Base-by-base conservation (phyloP, 257 asterid species). In the Schizonepeta tenuifolia region DNA sequence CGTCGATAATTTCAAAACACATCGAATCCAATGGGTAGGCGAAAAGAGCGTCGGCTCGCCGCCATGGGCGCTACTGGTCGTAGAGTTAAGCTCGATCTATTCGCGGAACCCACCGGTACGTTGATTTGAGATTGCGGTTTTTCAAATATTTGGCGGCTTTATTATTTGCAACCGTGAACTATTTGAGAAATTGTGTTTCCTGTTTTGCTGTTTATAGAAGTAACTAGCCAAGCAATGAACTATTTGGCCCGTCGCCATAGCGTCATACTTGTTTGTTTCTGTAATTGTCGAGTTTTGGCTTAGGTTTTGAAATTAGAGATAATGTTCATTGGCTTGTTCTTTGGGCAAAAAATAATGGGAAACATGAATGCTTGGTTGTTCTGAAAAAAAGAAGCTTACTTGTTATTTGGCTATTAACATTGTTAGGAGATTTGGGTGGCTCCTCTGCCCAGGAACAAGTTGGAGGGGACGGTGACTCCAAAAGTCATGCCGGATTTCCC, bases 71-170 rank as follows among this genome's bases (percentile, higher is more conserved):
- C 85, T 71, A 77, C 88, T 60, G 86, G 90, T 65, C 96, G 99
- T 35, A 81, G 99, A 85, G 95, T 94, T 55, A 94, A 91, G 74
- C 97, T 94, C 67, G 99, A 91, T 73, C 89, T 94, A 71, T 88
- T 81, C 57, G 93, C 93, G 93, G 99, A 95, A 83, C 98, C 95
- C 89, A 78, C 95, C 63, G 99, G 99, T 95, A 81, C n/a, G 63
- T 43, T 40, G 21, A 12, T 40, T 18, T 54, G 62, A 14, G 55
- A 7, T 15, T 14, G 26, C 41, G 4, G 22, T 41, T 11, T 28
- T 66, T 77, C 17, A 4, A 50, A 9, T 49, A 66, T 65, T 36
- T 46, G 57, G 56, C 4, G 43, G 71, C 26, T 26, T 10, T 59
- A 12, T 31, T 44, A 12, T 40, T 15, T 73, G 59, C 28, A 49